Conservation (phyloP, 331 rosid genomes). For the Quercus tomentella region DNA sequence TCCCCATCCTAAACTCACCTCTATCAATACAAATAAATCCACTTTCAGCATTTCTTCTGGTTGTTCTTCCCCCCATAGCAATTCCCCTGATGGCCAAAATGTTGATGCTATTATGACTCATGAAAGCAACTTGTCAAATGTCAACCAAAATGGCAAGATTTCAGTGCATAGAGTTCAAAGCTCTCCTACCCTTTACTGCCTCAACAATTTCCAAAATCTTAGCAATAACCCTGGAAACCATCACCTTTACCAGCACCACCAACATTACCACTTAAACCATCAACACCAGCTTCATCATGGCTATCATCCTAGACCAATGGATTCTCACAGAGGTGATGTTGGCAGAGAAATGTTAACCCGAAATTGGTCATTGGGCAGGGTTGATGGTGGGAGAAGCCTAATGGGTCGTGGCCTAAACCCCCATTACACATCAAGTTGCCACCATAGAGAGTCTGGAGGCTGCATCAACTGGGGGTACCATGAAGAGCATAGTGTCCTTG, state of each 20-base stretch:
- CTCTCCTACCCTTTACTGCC: constrained; percentile 54
- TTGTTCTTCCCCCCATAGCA: constrained; percentile 61
- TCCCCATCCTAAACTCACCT: constrained; percentile 9
- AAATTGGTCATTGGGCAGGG: constrained; percentile 6
- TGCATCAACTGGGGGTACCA: neutral
- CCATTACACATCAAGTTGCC: constrained; percentile 8
- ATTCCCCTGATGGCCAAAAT: constrained; percentile 46
- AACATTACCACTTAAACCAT: neutral
- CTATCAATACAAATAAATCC: neutral
- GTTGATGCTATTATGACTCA: neutral
- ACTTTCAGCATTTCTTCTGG: constrained; percentile 28
- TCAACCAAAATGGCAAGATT: too few species aligned
- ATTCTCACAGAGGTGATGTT: neutral
- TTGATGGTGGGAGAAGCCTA: constrained; percentile 1
- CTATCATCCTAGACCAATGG: constrained; percentile 7
- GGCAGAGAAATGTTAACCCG: constrained; percentile 22
- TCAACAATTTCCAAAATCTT: constrained; percentile 22
- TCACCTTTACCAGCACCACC: neutral
- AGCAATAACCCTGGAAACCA: neutral
- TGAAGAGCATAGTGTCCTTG: constrained; percentile 20
- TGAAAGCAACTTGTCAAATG: neutral
- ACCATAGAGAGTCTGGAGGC: constrained; percentile 4
- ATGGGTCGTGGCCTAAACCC: constrained; percentile 1
- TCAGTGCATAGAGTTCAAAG: constrained; percentile 59
- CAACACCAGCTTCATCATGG: neutral